Conservation (phyloP, 805 yeast genomes). For the Spathaspora passalidarum region DNA sequence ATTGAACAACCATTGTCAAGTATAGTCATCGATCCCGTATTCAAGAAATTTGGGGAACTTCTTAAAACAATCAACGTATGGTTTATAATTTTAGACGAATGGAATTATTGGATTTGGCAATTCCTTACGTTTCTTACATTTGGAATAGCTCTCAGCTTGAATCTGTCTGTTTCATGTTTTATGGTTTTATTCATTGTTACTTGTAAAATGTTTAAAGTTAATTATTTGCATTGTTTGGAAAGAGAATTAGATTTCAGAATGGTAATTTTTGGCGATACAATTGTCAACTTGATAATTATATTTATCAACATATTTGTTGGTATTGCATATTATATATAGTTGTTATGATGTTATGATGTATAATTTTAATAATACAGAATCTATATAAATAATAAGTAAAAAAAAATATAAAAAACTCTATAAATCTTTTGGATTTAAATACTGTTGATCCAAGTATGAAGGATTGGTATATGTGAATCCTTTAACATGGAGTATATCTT, state of each 20-base stretch:
- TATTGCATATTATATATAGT: background rate
- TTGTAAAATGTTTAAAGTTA: slow-evolving; percentile 19
- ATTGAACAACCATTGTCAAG: slow-evolving; percentile 18
- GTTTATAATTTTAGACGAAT: slow-evolving; percentile 11
- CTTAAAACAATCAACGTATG: slow-evolving; percentile 12
- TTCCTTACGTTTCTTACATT: background rate
- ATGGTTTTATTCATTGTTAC: slow-evolving; percentile 8
- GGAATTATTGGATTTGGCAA: slow-evolving; percentile 18
- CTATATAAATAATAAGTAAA: slow-evolving; percentile 1
- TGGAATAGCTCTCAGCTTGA: background rate
- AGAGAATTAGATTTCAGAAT: slow-evolving; percentile 1
- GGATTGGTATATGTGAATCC: slow-evolving; percentile 43
- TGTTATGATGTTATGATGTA: background rate
- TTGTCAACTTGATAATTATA: slow-evolving; percentile 8
- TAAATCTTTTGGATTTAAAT: slow-evolving; percentile 4
- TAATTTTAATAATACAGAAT: background rate
- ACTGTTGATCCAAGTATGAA: slow-evolving; percentile 21
- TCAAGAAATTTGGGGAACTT: slow-evolving; percentile 19
- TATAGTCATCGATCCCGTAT: slow-evolving; percentile 22
- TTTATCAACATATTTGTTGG: background rate
- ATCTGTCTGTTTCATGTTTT: background rate
- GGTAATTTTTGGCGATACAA: slow-evolving; percentile 2
- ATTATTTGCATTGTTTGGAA: slow-evolving; percentile 13
- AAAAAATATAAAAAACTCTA: background rate
- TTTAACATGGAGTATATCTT: slow-evolving; percentile 37